Base-by-base conservation (phyloP, 1,139 yeast species). In the Scheffersomyces quercinus region DNA sequence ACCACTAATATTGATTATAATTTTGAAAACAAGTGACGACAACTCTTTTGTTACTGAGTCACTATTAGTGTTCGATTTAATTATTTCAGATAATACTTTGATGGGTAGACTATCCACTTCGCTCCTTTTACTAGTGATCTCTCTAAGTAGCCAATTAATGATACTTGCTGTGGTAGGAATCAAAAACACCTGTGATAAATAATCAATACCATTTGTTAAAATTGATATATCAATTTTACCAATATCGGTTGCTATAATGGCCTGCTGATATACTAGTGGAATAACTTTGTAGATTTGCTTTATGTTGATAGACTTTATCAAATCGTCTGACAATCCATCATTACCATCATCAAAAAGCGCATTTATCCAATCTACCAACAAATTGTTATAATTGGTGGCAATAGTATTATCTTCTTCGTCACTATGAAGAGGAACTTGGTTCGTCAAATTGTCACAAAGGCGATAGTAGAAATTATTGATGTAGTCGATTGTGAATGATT, bases 321-420 rank as follows among this genome's bases (percentile, higher is more conserved):
- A 67, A 30, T 86, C 91, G 61, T 91, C 97, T 0, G 96, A 83
- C 35, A 91, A 79, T 2, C 97, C 96, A 42, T 90, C 95, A 36
- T 88, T 81, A 38, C 62, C 59, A 44, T 70, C 77, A 47, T 88
- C 91, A 64, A 88, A 90, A 38, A 91, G 64, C 2, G 95, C 93
- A 35, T 78, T 71, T 36, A 88, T 77, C 98, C 98, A 91, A 35
- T 82, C 86, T 38, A 80, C 81, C 29, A 88, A 64, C 10, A 85
- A 70, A 33, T 72, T 79, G 39, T 73, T 68, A 52, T 68, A 73
- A 47, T 72, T 72, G 26, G 58, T 49, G 3, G 66, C 56, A 12
- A 70, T 68, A 4, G 64, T 64, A 10, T 49, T 49, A 35, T 69
- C 73, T 41, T 69, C 73, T 16, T 62, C 67, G 16, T 29, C 40